Conservation (phyloP, 768 basidiomycete genomes). For the Phanerodontia chrysosporium region DNA sequence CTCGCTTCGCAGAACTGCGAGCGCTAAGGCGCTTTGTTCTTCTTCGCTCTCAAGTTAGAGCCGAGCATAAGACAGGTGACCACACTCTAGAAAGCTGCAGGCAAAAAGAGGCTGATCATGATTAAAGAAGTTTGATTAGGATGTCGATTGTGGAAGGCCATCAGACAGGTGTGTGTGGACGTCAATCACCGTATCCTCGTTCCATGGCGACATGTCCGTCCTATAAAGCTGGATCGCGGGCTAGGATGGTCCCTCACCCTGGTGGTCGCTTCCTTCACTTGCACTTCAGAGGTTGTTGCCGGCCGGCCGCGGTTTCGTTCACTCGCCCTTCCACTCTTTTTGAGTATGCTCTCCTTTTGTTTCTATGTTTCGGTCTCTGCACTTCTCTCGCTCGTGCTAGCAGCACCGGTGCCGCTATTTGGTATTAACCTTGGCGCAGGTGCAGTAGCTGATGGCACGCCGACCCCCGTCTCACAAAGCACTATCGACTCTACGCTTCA, state of each 20-base stretch:
- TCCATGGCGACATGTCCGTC: not conserved
- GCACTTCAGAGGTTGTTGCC: slow-evolving; percentile 6
- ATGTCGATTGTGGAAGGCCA: not conserved
- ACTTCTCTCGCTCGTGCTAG: slow-evolving; percentile 9
- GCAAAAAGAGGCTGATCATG: not conserved
- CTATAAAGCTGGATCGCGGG: not conserved
- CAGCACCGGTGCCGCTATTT: slow-evolving; percentile 18
- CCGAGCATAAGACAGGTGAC: not conserved
- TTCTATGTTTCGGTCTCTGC: not conserved
- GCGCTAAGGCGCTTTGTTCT: not conserved
- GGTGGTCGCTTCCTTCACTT: slow-evolving; percentile 12
- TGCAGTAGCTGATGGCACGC: slow-evolving; percentile 4
- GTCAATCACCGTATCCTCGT: not conserved
- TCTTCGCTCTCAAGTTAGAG: too few relatives aligned
- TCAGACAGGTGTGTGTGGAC: not conserved
- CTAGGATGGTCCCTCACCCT: slow-evolving; percentile 3
- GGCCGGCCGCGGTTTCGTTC: not conserved
- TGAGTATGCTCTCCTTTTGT: slow-evolving; percentile 1
- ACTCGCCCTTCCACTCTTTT: slow-evolving; percentile 2
- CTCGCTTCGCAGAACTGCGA: not conserved
- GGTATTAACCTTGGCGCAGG: slow-evolving; percentile 17
- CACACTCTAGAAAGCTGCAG: too few relatives aligned
- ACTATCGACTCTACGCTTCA: slow-evolving; percentile 14
- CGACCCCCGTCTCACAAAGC: slow-evolving; percentile 17
- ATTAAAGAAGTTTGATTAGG: not conserved